Evolutionary conservation across 75 land plant genomes (phyloP).

Genomic region (Pinus taeda): DNA sequence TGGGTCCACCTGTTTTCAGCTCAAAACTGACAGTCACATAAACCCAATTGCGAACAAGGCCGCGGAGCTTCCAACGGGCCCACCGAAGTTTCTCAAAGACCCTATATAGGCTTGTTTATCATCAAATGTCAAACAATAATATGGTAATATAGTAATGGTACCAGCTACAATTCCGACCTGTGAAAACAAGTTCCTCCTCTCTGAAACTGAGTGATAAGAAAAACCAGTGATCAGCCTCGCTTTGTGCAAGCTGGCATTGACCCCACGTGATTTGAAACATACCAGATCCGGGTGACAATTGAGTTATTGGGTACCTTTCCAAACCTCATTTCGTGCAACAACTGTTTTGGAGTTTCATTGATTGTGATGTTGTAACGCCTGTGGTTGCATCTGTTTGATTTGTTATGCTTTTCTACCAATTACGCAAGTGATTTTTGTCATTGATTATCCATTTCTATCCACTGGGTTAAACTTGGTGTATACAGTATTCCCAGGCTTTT

Average conservation of each 20-base stretch:
- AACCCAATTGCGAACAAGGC: neutral
- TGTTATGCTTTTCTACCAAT: neutral
- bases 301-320: neutral
- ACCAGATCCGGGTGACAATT: neutral
- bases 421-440: too few relatives aligned
- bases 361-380: neutral
- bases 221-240: neutral
- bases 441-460: too few relatives aligned
- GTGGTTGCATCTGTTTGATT: neutral
- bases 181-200: neutral
- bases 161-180: neutral
- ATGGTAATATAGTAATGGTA: neutral
- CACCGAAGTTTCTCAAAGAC: neutral
- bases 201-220: neutral
- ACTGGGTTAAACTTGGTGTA: too few relatives aligned
- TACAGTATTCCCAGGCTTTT: too few relatives aligned
- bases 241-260: neutral
- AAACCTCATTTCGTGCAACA: neutral
- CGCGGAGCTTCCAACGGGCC: neutral
- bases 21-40: slow-evolving; percentile 5
- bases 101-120: too few relatives aligned
- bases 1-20: neutral
- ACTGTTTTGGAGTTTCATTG: neutral
- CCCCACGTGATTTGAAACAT: slow-evolving; percentile 1
- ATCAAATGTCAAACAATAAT: neutral